Evolutionary conservation across 352 stramenopile species (phyloP).

Genomic region (Pythium dissotocum): DNA sequence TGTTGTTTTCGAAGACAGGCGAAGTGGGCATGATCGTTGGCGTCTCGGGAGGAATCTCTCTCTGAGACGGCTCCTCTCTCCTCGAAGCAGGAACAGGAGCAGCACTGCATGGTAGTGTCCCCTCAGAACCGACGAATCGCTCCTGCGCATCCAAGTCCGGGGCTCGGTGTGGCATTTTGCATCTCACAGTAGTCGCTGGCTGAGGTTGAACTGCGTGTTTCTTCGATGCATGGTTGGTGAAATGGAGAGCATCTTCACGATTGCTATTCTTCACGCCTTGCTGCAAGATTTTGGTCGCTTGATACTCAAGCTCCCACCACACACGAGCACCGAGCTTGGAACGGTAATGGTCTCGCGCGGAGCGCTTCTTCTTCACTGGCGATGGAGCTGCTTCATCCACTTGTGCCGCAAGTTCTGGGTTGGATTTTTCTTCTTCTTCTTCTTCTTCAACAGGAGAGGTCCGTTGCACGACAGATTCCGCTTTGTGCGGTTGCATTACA

Average conservation of each 20-base stretch:
- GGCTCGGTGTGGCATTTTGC: background rate
- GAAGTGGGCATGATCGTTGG: too few species aligned
- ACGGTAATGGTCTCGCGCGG: conserved; percentile 30
- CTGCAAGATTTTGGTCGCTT: conserved; percentile 26
- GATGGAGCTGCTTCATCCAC: background rate
- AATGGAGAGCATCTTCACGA: background rate
- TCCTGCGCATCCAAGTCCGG: background rate
- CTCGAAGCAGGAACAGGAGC: background rate
- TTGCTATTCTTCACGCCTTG: background rate
- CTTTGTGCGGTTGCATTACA: background rate
- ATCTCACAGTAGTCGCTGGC: background rate
- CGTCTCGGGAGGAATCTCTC: background rate
- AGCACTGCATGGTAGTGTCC: background rate
- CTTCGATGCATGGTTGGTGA: background rate
- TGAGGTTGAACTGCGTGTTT: background rate
- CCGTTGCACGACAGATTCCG: background rate
- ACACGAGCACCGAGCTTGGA: conserved; percentile 57
- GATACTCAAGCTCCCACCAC: conserved; percentile 75
- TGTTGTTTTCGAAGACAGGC: background rate
- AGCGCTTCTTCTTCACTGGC: conserved; percentile 17
- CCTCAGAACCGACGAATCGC: too few species aligned
- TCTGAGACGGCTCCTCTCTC: background rate
- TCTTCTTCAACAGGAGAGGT: background rate
- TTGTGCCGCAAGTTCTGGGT: background rate
- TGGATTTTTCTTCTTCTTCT: background rate